Base-by-base conservation (phyloP, 345 rosid species). In the Microthlaspi erraticum region DNA sequence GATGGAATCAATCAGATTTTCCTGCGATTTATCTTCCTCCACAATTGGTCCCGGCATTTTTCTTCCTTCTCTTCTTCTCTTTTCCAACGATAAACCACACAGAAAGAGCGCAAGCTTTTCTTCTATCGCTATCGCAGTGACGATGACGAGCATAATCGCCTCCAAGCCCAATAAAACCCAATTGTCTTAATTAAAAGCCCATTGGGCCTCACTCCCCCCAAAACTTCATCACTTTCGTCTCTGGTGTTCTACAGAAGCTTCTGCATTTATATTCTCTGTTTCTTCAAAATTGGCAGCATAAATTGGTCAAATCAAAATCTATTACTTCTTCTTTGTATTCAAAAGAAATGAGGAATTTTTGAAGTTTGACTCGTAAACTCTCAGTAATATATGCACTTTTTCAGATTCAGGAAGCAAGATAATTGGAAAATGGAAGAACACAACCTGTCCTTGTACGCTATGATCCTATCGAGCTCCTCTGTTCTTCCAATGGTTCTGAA, bases 401-500 rank as follows among this genome's bases (percentile, higher is more conserved):
- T 66, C 9, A 23, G 45, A 48, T 66, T 49, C 60, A 48, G 10
- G 10, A 57, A 56, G 12, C 65, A 44, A 42, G 7, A 32, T 4
- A 62, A 51, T 19, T 6, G 0, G 0, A 64, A 16, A 59, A 75
- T 75, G 79, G 76, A 76, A 64, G 79, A 76, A 76, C 23, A 76
- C 38, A 17, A 70, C 49, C 12, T 33, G 7, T 32, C 71, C 5
- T 63, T 56, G 55, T 70, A 76, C 10, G 79, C 76, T 1, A 76
- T 70, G 55, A 41, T 41, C 18, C 6, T 76, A 42, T 70, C 70
- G 0, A 76, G 67, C 43, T 70, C 76, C 29, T 63, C 72, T 63
- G 72, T 57, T 57, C 79, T 76, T 70, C 68, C 79, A 9, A 70
- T 70, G 79, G 72, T 76, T 48, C 32, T 76, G 1, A 76, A 70